Conservation (phyloP, 306 rosid species). For the Trifolium repens region DNA sequence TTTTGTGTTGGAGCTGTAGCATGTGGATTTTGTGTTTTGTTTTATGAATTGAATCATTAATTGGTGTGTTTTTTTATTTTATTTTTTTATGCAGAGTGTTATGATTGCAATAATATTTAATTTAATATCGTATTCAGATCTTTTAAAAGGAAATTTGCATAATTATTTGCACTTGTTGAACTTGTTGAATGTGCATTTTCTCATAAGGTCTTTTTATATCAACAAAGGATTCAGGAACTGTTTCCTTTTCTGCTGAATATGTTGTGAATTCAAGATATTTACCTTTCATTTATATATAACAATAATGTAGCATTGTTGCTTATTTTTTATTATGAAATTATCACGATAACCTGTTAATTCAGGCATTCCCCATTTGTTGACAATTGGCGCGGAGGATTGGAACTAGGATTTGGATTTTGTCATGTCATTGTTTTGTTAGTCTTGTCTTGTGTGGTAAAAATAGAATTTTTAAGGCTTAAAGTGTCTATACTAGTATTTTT, state of each 20-base stretch:
- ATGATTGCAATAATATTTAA: not conserved
- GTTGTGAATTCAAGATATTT: not conserved
- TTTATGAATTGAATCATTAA: not conserved
- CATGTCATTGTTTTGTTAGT: conserved; percentile 4
- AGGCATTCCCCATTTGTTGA: conserved; percentile 11
- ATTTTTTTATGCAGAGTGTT: no score
- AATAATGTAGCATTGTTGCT: no score
- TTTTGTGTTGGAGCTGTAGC: conserved; percentile 7
- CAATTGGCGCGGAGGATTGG: not conserved
- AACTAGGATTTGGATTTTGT: not conserved
- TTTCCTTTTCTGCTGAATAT: no score
- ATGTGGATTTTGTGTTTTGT: conserved; percentile 26
- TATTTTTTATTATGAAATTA: no score
- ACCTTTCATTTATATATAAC: no score
- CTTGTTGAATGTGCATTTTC: not conserved
- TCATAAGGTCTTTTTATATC: not conserved
- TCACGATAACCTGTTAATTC: not conserved
- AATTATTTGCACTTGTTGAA: not conserved
- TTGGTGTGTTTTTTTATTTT: not conserved
- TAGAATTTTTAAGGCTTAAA: not conserved
- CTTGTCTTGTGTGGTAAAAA: conserved; percentile 3
- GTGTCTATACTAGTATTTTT: not conserved
- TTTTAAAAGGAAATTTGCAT: conserved; percentile 7
- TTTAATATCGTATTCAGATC: conserved; percentile 14
- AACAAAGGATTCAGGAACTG: no score